Evolutionary conservation across 2,329 filamentous ascomycete genomes (phyloP).

Genomic region (Ophiostoma australiae): DNA sequence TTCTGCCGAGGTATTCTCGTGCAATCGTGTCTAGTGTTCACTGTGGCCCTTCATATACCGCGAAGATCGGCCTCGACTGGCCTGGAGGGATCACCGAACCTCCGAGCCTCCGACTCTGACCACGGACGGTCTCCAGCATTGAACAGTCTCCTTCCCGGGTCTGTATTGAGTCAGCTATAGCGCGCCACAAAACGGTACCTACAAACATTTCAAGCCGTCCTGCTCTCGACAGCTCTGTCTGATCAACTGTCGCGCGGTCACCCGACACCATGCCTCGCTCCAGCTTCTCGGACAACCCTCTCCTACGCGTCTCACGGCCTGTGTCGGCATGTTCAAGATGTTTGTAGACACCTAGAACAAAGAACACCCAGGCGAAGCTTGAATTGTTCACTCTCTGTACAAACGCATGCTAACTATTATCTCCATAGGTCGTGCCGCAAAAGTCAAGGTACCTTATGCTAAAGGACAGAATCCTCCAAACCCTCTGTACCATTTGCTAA

Average conservation of each 20-base stretch:
- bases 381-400: background rate
- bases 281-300: constrained; percentile 47
- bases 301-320: constrained; percentile 69
- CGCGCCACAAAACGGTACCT: background rate
- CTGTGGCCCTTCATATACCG: background rate
- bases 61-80: background rate
- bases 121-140: background rate
- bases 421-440: constrained; percentile 66
- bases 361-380: too few species aligned
- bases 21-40: background rate
- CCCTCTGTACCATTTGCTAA: background rate
- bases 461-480: background rate
- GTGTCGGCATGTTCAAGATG: constrained; percentile 77
- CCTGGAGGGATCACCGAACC: background rate
- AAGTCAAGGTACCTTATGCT: constrained; percentile 66
- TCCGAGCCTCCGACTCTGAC: background rate
- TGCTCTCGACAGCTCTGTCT: background rate
- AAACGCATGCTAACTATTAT: background rate
- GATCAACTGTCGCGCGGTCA: background rate
- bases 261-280: constrained; percentile 37
- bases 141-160: background rate
- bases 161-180: background rate
- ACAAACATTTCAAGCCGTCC: background rate
- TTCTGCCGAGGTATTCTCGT: background rate
- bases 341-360: constrained; percentile 32